phyloP scores from a whole-genome alignment of 441 rosid genomes.

The Iberis amara region DNA sequence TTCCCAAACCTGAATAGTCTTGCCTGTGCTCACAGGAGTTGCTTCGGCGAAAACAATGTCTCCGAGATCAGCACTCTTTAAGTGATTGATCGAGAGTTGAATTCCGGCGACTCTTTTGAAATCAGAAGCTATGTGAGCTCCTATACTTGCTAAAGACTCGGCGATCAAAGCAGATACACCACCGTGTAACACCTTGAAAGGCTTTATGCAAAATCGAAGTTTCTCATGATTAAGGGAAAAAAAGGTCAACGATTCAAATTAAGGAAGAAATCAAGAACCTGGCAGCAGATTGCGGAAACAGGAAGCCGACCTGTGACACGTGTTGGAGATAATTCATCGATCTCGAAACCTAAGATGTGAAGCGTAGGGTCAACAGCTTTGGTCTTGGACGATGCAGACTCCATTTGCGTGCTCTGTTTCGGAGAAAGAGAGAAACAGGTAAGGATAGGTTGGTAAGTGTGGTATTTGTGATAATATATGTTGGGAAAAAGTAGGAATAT shows the following conservation, averaged over 20 bases:
- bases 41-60: slow-evolving; percentile 71
- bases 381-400: slow-evolving; percentile 35
- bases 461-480: no score
- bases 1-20: slow-evolving; percentile 70
- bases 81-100: slow-evolving; percentile 71
- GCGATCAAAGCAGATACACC: slow-evolving; percentile 87
- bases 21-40: slow-evolving; percentile 58
- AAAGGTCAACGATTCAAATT: not conserved
- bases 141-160: slow-evolving; percentile 78
- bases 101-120: slow-evolving; percentile 74
- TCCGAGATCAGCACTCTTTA: slow-evolving; percentile 67
- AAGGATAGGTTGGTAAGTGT: no score
- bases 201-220: slow-evolving; percentile 33
- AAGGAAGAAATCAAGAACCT: slow-evolving; percentile 31
- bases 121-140: slow-evolving; percentile 85
- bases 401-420: slow-evolving; percentile 24
- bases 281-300: slow-evolving; percentile 50
- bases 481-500: no score
- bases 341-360: slow-evolving; percentile 48
- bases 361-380: slow-evolving; percentile 42
- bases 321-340: slow-evolving; percentile 46
- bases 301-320: slow-evolving; percentile 61
- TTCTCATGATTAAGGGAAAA: not conserved
- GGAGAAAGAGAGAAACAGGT: not conserved
- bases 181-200: slow-evolving; percentile 88